A percentile compares a stretch with the other conserved stretches of the same genome.
phyloP scores from a whole-genome alignment of 208 protist genomes.

The Acanthamoeba culbertsoni region DNA sequence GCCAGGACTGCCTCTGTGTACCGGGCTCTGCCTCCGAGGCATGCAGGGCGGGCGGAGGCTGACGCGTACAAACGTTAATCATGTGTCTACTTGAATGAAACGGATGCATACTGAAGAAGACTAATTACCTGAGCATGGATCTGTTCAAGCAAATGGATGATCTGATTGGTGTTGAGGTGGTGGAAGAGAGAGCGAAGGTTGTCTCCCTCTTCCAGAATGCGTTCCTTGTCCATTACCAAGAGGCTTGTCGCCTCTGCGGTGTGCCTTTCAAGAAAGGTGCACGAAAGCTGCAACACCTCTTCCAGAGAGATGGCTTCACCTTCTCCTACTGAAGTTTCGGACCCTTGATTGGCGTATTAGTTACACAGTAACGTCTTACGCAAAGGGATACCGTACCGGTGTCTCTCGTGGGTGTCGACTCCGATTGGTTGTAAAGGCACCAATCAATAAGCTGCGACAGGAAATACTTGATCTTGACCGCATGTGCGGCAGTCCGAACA shows the following conservation, averaged over 20 bases:
- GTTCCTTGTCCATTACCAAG: conserved; percentile 31
- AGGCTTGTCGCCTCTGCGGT: background rate
- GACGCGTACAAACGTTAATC: background rate
- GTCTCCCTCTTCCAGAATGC: background rate
- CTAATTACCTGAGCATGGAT: background rate
- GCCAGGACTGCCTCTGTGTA: too few species aligned
- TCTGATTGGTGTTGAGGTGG: background rate
- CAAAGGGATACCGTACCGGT: background rate
- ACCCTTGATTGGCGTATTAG: background rate
- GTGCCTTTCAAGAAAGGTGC: background rate
- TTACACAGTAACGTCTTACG: background rate
- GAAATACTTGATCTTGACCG: conserved; percentile 43
- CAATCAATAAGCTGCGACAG: conserved; percentile 35
- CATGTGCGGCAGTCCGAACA: background rate
- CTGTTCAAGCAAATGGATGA: background rate
- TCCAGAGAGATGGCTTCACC: background rate
- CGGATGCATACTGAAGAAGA: too few species aligned
- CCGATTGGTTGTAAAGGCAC: background rate
- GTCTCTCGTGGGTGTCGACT: background rate
- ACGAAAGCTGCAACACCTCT: background rate
- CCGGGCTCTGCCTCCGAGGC: too few species aligned
- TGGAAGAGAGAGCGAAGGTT: background rate
- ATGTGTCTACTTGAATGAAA: too few species aligned
- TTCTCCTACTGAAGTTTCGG: too few species aligned
- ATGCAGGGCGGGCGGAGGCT: too few species aligned